Evolutionary conservation across 768 basidiomycete genomes (phyloP).

Genomic region (Mycena filopes): DNA sequence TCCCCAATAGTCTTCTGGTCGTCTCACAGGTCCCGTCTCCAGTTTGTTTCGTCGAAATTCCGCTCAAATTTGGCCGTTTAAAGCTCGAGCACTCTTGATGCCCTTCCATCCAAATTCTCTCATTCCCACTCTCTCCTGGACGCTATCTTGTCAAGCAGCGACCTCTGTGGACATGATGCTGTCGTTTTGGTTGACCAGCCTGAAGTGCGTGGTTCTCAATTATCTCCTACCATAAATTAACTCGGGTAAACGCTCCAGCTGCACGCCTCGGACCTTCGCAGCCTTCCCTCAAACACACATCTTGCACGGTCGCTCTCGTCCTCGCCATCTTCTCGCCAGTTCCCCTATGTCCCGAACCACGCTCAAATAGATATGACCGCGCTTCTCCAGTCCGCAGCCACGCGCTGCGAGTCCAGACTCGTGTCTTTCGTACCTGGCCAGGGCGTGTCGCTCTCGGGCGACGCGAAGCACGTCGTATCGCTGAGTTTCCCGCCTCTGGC

Average conservation of each 20-base stretch:
- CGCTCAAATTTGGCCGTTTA: neutral
- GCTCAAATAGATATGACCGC: conserved; percentile 43
- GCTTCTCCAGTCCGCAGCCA: conserved; percentile 56
- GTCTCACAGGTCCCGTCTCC: conserved; percentile 61
- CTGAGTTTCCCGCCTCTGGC: conserved; percentile 67
- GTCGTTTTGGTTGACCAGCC: conserved; percentile 77
- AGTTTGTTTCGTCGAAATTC: neutral
- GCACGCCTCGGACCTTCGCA: conserved; percentile 79
- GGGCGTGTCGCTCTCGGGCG: conserved; percentile 46
- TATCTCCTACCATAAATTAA: conserved; percentile 32
- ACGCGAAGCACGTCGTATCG: conserved; percentile 65
- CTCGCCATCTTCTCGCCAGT: conserved; percentile 67
- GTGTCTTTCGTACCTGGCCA: conserved; percentile 55
- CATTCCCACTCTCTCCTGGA: conserved; percentile 51
- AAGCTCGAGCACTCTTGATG: conserved; percentile 62
- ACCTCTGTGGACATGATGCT: conserved; percentile 72
- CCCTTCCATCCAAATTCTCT: conserved; percentile 48
- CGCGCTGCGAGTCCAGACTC: conserved; percentile 63
- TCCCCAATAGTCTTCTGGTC: conserved; percentile 79
- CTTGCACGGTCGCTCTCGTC: conserved; percentile 59
- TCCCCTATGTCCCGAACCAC: conserved; percentile 62
- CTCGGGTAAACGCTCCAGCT: conserved; percentile 56
- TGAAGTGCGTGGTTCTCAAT: conserved; percentile 60
- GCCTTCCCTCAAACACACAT: conserved; percentile 61
- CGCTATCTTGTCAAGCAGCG: conserved; percentile 53